phyloP scores from a whole-genome alignment of 345 rosid genomes.

The Adansonia digitata region DNA sequence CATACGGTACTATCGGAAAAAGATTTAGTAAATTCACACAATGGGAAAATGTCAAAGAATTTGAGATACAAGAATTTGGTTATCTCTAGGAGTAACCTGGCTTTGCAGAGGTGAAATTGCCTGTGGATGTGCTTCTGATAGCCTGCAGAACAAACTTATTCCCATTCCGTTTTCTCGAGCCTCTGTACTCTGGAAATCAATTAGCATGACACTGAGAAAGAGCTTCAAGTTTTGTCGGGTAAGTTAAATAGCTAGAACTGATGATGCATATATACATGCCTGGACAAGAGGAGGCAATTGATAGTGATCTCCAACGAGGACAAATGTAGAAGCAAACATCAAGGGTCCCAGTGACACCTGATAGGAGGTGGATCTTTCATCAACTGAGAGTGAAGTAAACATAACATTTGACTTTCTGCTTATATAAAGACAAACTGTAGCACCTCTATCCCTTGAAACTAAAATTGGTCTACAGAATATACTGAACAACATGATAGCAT shows the following conservation, averaged over 20 bases:
- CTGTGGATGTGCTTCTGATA: constrained; percentile 97
- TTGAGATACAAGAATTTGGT: constrained; percentile 12
- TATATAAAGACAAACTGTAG: neutral
- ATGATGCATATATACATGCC: constrained; percentile 34
- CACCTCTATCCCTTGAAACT: neutral
- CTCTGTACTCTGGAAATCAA: constrained; percentile 61
- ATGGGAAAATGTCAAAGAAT: constrained; percentile 5
- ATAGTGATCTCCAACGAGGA: constrained; percentile 98
- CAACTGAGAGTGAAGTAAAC: neutral
- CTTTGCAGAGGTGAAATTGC: constrained; percentile 91
- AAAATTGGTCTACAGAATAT: neutral
- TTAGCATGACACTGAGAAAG: constrained; percentile 10
- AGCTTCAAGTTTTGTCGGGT: constrained; percentile 11
- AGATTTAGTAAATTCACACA: constrained; percentile 17
- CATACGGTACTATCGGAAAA: constrained; percentile 83
- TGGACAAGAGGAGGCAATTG: constrained; percentile 94
- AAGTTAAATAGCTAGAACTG: constrained; percentile 5
- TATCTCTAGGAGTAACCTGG: constrained; percentile 54
- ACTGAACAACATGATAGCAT: neutral
- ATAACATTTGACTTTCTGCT: neutral
- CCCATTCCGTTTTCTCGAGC: constrained; percentile 96
- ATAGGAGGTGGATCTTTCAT: constrained; percentile 18
- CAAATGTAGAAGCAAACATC: constrained; percentile 78
- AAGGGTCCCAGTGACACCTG: constrained; percentile 93
- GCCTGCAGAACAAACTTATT: constrained; percentile 89